A percentile compares a stretch with the other conserved stretches of the same genome.
Conservation (phyloP, 148 eudicot genomes). For the Diospyros kaki region DNA sequence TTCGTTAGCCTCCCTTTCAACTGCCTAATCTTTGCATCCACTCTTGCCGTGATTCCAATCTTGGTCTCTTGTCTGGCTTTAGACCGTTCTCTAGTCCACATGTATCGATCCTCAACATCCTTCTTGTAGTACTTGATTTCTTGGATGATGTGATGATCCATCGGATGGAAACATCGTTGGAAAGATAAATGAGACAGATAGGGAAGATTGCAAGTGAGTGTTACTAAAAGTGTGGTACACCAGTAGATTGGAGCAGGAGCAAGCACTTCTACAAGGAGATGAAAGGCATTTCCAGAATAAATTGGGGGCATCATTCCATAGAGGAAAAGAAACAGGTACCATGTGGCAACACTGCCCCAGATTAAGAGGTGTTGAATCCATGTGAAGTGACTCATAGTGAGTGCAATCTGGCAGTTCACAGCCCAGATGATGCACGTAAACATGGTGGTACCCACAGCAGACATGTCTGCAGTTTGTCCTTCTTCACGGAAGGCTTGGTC, state of each 20-base stretch:
- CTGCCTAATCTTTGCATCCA: constrained; percentile 73
- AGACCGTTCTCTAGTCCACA: constrained; percentile 64
- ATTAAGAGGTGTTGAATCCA: constrained; percentile 83
- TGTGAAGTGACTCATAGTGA: constrained; percentile 90
- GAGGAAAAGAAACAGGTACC: constrained; percentile 67
- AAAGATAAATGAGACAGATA: constrained; percentile 63
- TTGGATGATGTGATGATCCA: constrained; percentile 88
- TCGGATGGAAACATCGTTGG: constrained; percentile 63
- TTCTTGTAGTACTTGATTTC: constrained; percentile 79
- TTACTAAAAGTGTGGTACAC: constrained; percentile 62
- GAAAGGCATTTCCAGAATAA: constrained; percentile 41
- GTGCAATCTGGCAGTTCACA: constrained; percentile 79
- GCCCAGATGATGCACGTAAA: constrained; percentile 83
- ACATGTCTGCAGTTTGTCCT: constrained; percentile 76
- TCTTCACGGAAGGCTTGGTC: constrained; percentile 56
- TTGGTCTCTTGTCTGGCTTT: constrained; percentile 69
- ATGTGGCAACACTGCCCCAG: constrained; percentile 66
- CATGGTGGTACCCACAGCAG: constrained; percentile 72
- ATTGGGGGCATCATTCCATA: constrained; percentile 46
- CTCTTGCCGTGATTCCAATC: constrained; percentile 71
- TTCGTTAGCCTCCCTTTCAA: constrained; percentile 53
- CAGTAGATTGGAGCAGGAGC: constrained; percentile 83
- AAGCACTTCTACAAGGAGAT: constrained; percentile 53
- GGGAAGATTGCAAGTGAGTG: constrained; percentile 50
- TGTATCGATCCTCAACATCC: constrained; percentile 57